Percentiles rank a stretch among this genome's conserved stretches.
phyloP scores from a whole-genome alignment of 2,329 filamentous ascomycete species.

The Colletotrichum sp. region DNA sequence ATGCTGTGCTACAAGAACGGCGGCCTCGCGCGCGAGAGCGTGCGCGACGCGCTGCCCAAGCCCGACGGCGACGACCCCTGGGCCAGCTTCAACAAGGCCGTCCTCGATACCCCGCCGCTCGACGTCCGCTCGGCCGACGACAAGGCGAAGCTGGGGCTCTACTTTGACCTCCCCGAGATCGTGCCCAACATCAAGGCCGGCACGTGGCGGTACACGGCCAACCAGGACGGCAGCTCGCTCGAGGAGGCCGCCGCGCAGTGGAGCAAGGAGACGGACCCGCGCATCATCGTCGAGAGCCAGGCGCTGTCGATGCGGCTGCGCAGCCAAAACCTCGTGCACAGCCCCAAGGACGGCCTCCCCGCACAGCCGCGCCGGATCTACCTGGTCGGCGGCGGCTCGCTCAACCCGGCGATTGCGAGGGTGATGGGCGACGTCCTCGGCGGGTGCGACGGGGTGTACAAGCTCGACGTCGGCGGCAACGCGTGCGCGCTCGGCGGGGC shows the following conservation, averaged over 20 bases:
- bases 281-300: slow-evolving; percentile 93
- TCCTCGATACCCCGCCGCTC: slow-evolving; percentile 72
- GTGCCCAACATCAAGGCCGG: slow-evolving; percentile 89
- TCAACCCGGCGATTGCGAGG: slow-evolving; percentile 87
- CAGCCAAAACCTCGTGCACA: slow-evolving; percentile 75
- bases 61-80: slow-evolving; percentile 63
- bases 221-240: slow-evolving; percentile 54
- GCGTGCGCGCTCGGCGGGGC: slow-evolving; percentile 93
- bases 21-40: slow-evolving; percentile 86
- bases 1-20: slow-evolving; percentile 99
- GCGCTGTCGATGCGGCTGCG: slow-evolving; percentile 89
- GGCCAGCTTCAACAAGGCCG: slow-evolving; percentile 79
- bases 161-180: slow-evolving; percentile 94
- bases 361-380: slow-evolving; percentile 89
- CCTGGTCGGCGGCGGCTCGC: slow-evolving; percentile 89
- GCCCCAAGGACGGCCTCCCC: slow-evolving; percentile 62
- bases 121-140: slow-evolving; percentile 60
- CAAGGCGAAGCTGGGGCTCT: slow-evolving; percentile 86
- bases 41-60: slow-evolving; percentile 79
- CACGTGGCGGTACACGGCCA: slow-evolving; percentile 80
- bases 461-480: slow-evolving; percentile 92
- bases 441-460: slow-evolving; percentile 87
- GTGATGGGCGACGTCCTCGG: slow-evolving; percentile 89
- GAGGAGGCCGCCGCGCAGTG: slow-evolving; percentile 45
- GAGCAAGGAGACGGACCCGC: slow-evolving; percentile 73